A percentile compares a stretch with the other conserved stretches of the same genome.
phyloP scores from a whole-genome alignment of 106 monocot genomes.

The Phalaenopsis aphrodite region DNA sequence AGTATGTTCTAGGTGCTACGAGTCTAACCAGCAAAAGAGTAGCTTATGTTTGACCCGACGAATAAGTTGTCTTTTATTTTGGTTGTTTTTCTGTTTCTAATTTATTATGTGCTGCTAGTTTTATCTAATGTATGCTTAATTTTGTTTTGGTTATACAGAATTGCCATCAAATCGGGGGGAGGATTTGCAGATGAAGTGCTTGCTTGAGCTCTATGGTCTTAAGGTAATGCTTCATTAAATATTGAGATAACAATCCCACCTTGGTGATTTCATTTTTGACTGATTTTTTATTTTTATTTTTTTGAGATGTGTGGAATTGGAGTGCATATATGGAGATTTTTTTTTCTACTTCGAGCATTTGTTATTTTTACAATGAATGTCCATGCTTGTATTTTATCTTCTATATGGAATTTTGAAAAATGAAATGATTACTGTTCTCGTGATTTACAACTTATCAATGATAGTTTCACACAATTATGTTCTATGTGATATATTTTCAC shows the following conservation, averaged over 20 bases:
- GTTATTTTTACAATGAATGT: neutral
- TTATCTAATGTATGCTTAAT: constrained; percentile 1
- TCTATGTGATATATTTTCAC: too few relatives aligned
- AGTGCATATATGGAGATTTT: neutral
- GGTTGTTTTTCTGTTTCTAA: neutral
- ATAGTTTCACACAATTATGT: too few relatives aligned
- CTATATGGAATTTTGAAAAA: neutral
- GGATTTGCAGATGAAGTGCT: constrained; percentile 92
- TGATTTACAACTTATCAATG: too few relatives aligned
- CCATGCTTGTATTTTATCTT: neutral
- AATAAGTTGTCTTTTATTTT: neutral
- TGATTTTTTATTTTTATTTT: neutral
- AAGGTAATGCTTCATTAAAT: constrained; percentile 42
- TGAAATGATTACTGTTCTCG: neutral
- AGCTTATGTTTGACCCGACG: neutral
- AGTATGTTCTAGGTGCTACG: neutral
- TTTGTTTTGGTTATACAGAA: constrained; percentile 30
- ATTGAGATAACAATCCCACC: neutral
- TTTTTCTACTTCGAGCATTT: neutral
- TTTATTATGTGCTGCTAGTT: constrained; percentile 3
- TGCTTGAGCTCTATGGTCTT: constrained; percentile 92
- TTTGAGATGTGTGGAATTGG: neutral
- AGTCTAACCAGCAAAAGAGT: neutral
- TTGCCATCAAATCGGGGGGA: constrained; percentile 85
- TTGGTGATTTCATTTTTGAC: neutral